phyloP scores from a whole-genome alignment of 805 yeast genomes.

The Cyberlindnera suaveolens region DNA sequence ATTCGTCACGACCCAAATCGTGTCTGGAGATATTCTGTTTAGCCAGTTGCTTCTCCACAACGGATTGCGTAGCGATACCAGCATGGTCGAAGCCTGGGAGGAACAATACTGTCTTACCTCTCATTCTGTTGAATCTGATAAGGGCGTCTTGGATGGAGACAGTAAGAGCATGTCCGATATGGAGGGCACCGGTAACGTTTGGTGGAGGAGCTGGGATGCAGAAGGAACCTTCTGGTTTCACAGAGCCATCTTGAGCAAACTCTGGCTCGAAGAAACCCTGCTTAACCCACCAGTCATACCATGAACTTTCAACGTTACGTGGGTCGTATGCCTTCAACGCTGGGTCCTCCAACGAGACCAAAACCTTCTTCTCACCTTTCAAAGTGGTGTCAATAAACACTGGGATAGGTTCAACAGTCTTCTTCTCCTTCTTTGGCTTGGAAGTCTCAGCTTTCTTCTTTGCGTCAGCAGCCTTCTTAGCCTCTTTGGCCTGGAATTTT shows the following conservation, averaged over 20 bases:
- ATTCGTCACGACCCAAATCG: constrained; percentile 90
- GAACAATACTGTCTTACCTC: constrained; percentile 88
- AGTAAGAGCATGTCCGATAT: constrained; percentile 97
- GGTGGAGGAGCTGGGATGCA: constrained; percentile 99
- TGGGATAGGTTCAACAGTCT: constrained; percentile 71
- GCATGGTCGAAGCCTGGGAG: constrained; percentile 98
- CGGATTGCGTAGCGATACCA: constrained; percentile 98
- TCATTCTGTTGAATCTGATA: constrained; percentile 93
- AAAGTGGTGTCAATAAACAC: constrained; percentile 79
- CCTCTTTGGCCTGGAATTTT: constrained; percentile 77
- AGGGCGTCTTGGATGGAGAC: constrained; percentile 91
- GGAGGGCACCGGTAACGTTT: constrained; percentile 97
- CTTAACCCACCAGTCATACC: constrained; percentile 97
- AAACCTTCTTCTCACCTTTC: constrained; percentile 86
- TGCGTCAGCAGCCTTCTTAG: constrained; percentile 57
- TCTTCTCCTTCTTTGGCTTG: constrained; percentile 64
- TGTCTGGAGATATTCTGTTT: constrained; percentile 85
- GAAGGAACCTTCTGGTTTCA: constrained; percentile 79
- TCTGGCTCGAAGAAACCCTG: constrained; percentile 87
- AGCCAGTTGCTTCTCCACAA: constrained; percentile 90
- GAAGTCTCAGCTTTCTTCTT: constrained; percentile 29
- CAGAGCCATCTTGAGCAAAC: constrained; percentile 63
- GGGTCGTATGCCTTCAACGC: constrained; percentile 94
- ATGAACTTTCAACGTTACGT: constrained; percentile 85
- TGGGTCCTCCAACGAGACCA: constrained; percentile 85